phyloP scores from a whole-genome alignment of 148 eudicot genomes.

The Vaccinium darrowii region DNA sequence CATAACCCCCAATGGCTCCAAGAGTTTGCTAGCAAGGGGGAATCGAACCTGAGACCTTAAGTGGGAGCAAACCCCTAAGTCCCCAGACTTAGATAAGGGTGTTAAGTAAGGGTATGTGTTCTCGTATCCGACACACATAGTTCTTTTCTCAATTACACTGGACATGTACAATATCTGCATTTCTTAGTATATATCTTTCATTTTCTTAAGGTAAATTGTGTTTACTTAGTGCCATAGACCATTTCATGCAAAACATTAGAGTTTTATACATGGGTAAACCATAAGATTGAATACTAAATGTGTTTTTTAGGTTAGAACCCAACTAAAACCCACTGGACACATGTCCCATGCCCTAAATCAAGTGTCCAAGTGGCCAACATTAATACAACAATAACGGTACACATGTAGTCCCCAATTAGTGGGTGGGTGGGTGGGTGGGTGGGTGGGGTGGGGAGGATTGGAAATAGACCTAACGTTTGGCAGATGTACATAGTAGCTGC shows the following conservation, averaged over 20 bases:
- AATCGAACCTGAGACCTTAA: too few relatives aligned
- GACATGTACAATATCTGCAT: not conserved
- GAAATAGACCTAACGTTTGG: not conserved
- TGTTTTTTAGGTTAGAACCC: not conserved
- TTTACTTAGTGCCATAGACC: not conserved
- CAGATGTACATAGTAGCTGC: too few relatives aligned
- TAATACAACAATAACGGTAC: not conserved
- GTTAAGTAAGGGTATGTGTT: not conserved
- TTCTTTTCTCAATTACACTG: not conserved
- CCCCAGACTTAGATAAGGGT: too few relatives aligned
- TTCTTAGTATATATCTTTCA: not conserved
- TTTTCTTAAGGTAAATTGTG: not conserved
- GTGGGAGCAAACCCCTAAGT: too few relatives aligned
- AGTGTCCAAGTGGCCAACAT: not conserved
- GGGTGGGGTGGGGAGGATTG: not conserved
- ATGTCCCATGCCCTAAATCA: not conserved
- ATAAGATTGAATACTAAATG: not conserved
- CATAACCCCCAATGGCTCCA: too few relatives aligned
- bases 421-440: not conserved
- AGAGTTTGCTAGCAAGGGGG: too few relatives aligned
- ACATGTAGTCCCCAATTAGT: not conserved
- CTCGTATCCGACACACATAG: not conserved
- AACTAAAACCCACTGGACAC: slow-evolving; percentile 33
- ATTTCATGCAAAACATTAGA: not conserved
- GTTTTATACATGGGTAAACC: not conserved